Evolutionary conservation across 2,329 filamentous ascomycete species (phyloP), one percentile per base, ranked within the genome.

Genomic region (Incumbomyces lentus): DNA sequence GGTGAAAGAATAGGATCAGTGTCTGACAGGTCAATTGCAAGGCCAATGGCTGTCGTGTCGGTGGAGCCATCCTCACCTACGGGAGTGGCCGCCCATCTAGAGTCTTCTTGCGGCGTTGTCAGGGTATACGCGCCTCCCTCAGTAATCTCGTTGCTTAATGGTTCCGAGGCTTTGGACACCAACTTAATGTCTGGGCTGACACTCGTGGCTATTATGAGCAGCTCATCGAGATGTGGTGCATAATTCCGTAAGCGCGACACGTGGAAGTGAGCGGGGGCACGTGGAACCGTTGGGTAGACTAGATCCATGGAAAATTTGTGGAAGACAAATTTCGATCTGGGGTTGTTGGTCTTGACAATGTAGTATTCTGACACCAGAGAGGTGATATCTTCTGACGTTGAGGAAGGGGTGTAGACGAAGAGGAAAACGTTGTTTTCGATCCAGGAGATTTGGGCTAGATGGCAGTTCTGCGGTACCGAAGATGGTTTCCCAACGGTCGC

Each of bases 361-460:
- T 93, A 82, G 59, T 88, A 94, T n/a, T 75, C 72, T 1, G 85
- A 87, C 14, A 45, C 19, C 10, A 22, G 30, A 19, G 76, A 66
- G 5, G 80, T 76, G 7, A 72, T 70, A 12, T 49, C 53, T n/a
- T 49, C 33, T n/a, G n/a, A n/a, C 12, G 31, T 18, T 19, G 58
- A 58, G 18, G 67, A 67, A n/a, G 78, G 74, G 1, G 84, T 86
- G 64, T 95, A 83, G 17, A 92, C 77, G 46, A 82, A 74, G 37
- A 96, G 72, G 61, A 95, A 93, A 2, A 90, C 69, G 56, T 93
- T 70, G 56, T 92, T 95, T 59, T 92, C 85, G 16, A 96, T 74
- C 92, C 93, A 98, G 32, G 76, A 75, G 34, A 98, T 73, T 13
- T 84, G 83, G 3, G 87, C 86, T 2, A 93, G 86, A 64, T 86